These are phyloP conservation scores for Acmispon strigosus DNA, from an alignment of 306 rosid genomes.

Conservation along the genomic window DNA sequence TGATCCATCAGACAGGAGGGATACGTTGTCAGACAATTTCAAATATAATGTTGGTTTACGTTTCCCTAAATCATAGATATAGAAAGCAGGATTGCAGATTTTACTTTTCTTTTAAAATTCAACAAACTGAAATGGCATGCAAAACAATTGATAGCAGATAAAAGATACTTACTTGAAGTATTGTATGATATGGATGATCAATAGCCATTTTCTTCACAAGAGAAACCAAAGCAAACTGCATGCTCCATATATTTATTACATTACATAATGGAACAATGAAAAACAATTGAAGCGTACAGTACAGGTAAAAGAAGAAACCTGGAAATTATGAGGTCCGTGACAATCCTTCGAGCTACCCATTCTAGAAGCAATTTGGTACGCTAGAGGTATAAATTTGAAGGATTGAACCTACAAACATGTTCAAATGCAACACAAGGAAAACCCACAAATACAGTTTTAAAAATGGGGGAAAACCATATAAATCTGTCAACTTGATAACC, in stretches of 20 bases:
- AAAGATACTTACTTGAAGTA: conserved; percentile 63
- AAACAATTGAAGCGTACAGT: background rate
- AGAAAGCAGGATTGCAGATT: background rate
- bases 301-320: conserved; percentile 43
- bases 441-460: background rate
- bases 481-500: background rate
- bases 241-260: conserved; percentile 10
- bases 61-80: background rate
- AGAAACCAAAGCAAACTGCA: conserved; percentile 91
- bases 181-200: conserved; percentile 94
- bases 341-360: conserved; percentile 86
- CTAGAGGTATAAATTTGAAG: conserved; percentile 79
- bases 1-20: background rate
- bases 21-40: background rate
- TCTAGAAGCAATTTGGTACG: conserved; percentile 95
- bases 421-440: conserved; percentile 16
- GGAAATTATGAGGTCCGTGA: conserved; percentile 65
- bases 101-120: background rate
- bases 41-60: background rate
- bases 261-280: background rate
- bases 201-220: conserved; percentile 93
- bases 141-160: background rate
- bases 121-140: background rate
- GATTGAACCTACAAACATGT: conserved; percentile 71
- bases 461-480: background rate